phyloP scores from a whole-genome alignment of 331 rosid species.

The Acacia concinna region DNA sequence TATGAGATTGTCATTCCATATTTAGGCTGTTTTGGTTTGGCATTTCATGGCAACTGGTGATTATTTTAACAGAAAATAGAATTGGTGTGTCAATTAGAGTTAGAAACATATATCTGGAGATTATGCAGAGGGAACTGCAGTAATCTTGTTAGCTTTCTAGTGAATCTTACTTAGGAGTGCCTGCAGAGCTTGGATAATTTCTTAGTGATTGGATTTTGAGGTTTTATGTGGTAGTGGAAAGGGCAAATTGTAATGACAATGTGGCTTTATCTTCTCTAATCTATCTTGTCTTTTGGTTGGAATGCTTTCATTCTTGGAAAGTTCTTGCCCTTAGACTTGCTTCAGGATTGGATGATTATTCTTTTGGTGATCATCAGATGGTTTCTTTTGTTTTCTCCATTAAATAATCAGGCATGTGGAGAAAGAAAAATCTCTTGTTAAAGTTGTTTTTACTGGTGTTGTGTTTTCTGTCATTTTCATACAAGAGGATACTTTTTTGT shows the following conservation, averaged over 20 bases:
- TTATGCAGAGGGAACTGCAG: background rate
- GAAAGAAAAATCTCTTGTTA: background rate
- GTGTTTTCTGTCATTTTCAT: background rate
- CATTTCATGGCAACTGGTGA: background rate
- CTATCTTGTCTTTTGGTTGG: background rate
- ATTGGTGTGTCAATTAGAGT: background rate
- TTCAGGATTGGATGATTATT: slow-evolving; percentile 12
- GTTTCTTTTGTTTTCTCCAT: background rate
- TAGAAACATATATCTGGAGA: background rate
- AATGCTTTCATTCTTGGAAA: background rate
- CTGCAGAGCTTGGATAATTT: background rate
- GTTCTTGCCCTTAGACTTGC: background rate
- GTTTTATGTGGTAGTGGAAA: background rate
- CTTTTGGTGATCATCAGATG: background rate
- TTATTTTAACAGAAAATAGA: background rate
- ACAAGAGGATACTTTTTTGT: background rate
- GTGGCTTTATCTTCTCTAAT: background rate
- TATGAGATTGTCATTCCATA: background rate
- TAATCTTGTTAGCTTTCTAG: background rate
- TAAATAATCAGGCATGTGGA: background rate
- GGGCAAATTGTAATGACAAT: background rate
- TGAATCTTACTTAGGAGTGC: background rate
- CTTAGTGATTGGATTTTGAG: background rate
- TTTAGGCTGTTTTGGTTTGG: background rate
- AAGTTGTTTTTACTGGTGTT: background rate